Evolutionary conservation across 768 basidiomycete species (phyloP), one percentile per base, ranked within the genome.

Genomic region (Termitomyces sp.): DNA sequence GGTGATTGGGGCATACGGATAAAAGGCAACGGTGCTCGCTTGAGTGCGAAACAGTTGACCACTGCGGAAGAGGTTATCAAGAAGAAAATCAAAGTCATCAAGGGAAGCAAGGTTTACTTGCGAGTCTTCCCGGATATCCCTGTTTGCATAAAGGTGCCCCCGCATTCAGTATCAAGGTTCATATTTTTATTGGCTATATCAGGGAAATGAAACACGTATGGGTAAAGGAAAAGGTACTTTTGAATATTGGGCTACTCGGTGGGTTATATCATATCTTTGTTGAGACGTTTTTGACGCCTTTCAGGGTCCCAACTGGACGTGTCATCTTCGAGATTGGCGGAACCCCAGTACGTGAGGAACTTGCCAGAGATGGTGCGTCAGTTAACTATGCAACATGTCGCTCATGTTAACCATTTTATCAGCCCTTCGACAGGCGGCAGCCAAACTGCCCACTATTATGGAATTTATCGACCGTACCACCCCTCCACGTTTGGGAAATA

Each of bases 211-310:
- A 75, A 96, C 94, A 5, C 91, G 97, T 82, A 98, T 98, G 97
- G 97, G 97, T 55, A 98, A 98, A 76, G 97, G 97, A 61, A 99
- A 99, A 74, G 97, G 97, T 50, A 86, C 91, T 0, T 98, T 98
- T 68, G 97, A 98, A 71, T 98, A 83, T 72, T 99, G 97, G 97
- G 93, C 96, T 32, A 92, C 91, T 61, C 86, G 93, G 92, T 94
- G 67, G 58, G 85, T 70, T 29, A 63, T 62, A 6, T 56, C 40
- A 45, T 25, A n/a, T 25, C 25, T 58, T 12, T 14, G 11, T 15
- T 15, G 31, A 46, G 25, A 54, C 9, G n/a, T 43, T 43, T 37
- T n/a, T 45, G 32, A 37, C 52, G 17, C 51, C 25, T 32, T 49
- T 51, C 64, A 95, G 95, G 50, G 93, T 94, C 0, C 87, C 91